phyloP scores from a whole-genome alignment of 129 eudicot species.

The Scalesia atractyloides region DNA sequence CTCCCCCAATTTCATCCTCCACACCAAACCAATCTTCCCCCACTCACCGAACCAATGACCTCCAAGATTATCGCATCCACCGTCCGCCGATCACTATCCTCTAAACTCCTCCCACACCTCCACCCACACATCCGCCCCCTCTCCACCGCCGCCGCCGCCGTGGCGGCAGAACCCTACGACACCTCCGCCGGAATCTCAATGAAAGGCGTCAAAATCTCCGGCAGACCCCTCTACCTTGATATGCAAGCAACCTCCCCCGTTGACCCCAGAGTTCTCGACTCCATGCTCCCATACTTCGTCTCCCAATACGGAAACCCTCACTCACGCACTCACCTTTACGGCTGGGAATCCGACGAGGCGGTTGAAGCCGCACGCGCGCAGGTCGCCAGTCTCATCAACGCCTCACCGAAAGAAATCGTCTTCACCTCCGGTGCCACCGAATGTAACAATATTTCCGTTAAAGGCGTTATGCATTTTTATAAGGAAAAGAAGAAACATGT shows the following conservation, averaged over 20 bases:
- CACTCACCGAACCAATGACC: constrained; percentile 43
- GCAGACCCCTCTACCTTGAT: constrained; percentile 89
- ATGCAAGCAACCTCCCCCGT: constrained; percentile 99
- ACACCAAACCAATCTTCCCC: not conserved
- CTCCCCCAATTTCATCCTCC: not conserved
- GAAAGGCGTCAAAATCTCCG: constrained; percentile 93
- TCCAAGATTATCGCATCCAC: constrained; percentile 50
- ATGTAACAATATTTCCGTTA: constrained; percentile 85
- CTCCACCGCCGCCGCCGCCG: constrained; percentile 41
- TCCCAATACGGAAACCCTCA: constrained; percentile 94
- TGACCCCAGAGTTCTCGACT: constrained; percentile 90
- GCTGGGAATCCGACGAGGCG: constrained; percentile 97
- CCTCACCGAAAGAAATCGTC: constrained; percentile 81
- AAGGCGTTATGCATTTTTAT: constrained; percentile 82
- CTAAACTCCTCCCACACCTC: not conserved
- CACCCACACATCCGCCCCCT: constrained; percentile 24
- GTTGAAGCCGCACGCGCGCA: constrained; percentile 76
- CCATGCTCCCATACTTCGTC: constrained; percentile 88
- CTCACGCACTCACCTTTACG: constrained; percentile 94
- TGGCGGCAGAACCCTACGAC: constrained; percentile 45
- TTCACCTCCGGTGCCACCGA: constrained; percentile 99
- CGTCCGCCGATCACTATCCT: constrained; percentile 44
- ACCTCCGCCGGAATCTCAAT: constrained; percentile 51
- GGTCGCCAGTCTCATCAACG: constrained; percentile 68
- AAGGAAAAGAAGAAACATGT: constrained; percentile 80